phyloP scores from a whole-genome alignment of 2,329 filamentous ascomycete genomes.

The Chrysoporthe puriensis region DNA sequence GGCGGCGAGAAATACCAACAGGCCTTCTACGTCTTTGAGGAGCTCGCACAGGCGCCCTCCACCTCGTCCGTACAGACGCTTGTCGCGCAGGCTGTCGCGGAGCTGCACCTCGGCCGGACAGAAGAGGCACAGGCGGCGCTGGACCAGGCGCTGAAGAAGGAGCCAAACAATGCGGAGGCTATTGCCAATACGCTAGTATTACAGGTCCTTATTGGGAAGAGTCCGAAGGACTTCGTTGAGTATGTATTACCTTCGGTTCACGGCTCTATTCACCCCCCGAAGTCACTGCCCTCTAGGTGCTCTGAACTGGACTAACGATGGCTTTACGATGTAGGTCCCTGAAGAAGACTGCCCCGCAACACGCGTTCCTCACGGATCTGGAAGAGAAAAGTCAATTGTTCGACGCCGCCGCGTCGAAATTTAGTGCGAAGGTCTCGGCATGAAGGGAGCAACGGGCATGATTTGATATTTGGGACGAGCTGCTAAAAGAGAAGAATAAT shows the following conservation, averaged over 20 bases:
- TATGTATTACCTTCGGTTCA: conserved; percentile 45
- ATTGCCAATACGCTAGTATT: conserved; percentile 85
- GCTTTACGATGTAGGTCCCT: conserved; percentile 48
- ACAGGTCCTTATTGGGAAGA: conserved; percentile 76
- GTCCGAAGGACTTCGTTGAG: conserved; percentile 63
- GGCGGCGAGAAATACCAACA: conserved; percentile 96
- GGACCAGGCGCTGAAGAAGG: conserved; percentile 76
- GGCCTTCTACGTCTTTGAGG: conserved; percentile 96
- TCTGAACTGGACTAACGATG: not conserved
- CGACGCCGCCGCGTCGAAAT: conserved; percentile 84
- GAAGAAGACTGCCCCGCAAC: conserved; percentile 64
- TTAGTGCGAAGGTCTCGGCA: conserved; percentile 77
- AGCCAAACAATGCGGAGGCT: conserved; percentile 71
- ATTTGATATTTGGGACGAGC: conserved; percentile 13
- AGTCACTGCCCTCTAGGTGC: not conserved
- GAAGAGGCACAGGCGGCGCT: conserved; percentile 89
- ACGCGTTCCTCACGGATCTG: conserved; percentile 74
- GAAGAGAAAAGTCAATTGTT: conserved; percentile 87
- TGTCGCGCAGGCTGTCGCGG: conserved; percentile 86
- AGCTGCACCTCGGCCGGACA: conserved; percentile 84
- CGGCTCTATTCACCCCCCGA: not conserved
- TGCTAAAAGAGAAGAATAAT: conserved; percentile 18
- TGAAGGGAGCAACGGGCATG: conserved; percentile 36
- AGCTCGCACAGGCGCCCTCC: conserved; percentile 84
- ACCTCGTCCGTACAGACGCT: conserved; percentile 77